Evolutionary conservation across 305 asterid genomes (phyloP), one percentile per base, ranked within the genome.

Genomic region (Withania somnifera): DNA sequence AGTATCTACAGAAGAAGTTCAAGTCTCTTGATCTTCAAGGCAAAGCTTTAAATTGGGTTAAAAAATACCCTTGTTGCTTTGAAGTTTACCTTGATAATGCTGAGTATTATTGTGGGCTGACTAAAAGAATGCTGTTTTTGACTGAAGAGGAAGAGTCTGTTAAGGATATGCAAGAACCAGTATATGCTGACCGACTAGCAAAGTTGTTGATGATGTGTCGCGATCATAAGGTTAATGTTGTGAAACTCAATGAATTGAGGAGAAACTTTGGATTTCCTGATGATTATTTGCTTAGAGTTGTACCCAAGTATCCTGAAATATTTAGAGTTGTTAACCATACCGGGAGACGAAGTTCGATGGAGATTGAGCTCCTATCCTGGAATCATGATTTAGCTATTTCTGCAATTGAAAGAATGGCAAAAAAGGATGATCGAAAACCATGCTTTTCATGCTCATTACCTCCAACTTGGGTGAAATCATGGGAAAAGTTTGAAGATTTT

Each of bases 41-140:
- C 6, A 90, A 91, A 80, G 96, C 98, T 14, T 89, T 88, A 36
- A 94, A 94, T 84, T 95, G 98, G 99, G 90, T 95, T 6, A 95
- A 90, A 87, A 95, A 95, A 77, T 94, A 95, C 78, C 99, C 99
- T 0, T 94, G 97, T 81, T 95, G 98, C 91, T 95, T 90, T 51
- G 94, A 94, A 71, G 93, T 94, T 56, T 92, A 87, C 76, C 85
- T 66, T 26, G 89, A 90, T 63, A 84, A 92, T 3, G 89, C 94
- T 61, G 90, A 91, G 82, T 88, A 89, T 79, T 90, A 87, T 78
- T 94, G 97, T 57, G 90, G 86, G 32, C 80, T 95, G 64, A 91
- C 95, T 0, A 95, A 91, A 57, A 86, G 87, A 66, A 92, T 95
- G 99, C 87, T 84, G 87, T 86, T 83, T 86, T 87, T 95, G 51